A percentile compares a stretch with the other conserved stretches of the same genome.
These are phyloP conservation scores for Naganishia sp. DNA, from an alignment of 1,284 basidiomycete genomes.

Conservation along the genomic window DNA sequence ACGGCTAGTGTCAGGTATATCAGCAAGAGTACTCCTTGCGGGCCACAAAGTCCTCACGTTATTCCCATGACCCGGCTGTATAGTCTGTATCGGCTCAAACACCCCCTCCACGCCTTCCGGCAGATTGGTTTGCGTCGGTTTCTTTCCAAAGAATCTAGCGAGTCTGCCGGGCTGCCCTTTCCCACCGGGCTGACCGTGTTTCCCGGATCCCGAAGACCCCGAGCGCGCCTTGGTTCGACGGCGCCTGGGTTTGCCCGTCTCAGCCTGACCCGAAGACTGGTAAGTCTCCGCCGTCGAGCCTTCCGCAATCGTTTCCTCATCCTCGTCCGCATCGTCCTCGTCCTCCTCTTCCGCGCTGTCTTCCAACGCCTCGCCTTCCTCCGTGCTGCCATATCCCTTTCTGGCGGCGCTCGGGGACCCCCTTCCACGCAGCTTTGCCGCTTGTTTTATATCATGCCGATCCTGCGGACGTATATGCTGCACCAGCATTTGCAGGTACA, in stretches of 20 bases:
- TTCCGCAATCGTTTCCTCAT: neutral
- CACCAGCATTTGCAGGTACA: conserved; percentile 53
- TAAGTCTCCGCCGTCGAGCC: conserved; percentile 9
- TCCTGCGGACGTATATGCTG: conserved; percentile 47
- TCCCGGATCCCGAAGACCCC: neutral
- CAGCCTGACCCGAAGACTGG: conserved; percentile 17
- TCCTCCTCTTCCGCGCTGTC: conserved; percentile 9
- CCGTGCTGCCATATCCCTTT: conserved; percentile 11
- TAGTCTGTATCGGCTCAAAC: conserved; percentile 45
- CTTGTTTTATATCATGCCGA: conserved; percentile 27
- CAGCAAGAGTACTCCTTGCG: neutral
- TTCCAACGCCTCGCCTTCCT: neutral
- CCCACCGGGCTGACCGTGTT: neutral
- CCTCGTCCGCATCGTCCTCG: neutral
- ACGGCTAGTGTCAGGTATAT: neutral
- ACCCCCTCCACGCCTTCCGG: conserved; percentile 52
- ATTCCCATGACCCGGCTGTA: conserved; percentile 18
- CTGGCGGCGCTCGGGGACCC: neutral
- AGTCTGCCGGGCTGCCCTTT: neutral
- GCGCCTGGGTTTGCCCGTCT: conserved; percentile 3
- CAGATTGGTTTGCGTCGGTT: conserved; percentile 31
- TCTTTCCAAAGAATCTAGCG: conserved; percentile 15
- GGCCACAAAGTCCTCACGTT: conserved; percentile 7
- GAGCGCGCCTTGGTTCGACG: neutral
- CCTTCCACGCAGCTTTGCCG: neutral